These are phyloP conservation scores for Colletotrichum spinosum DNA, from an alignment of 2,329 filamentous ascomycete species.

Conservation along the genomic window DNA sequence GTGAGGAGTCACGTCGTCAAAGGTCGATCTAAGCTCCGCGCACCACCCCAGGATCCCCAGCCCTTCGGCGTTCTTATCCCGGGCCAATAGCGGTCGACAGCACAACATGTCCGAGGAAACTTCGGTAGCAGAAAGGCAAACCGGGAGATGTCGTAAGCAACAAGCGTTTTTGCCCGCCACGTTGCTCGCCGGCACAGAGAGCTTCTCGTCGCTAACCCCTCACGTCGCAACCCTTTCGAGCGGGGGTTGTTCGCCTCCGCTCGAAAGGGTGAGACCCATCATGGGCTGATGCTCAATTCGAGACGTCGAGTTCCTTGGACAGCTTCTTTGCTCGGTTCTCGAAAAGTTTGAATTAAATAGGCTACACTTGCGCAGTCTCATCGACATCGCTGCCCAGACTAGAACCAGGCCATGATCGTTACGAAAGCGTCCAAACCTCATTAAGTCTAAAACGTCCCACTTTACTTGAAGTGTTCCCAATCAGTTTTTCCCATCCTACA, in stretches of 20 bases:
- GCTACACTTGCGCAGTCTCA: too few relatives aligned
- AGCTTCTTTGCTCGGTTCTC: too few relatives aligned
- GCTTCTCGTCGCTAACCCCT: too few relatives aligned
- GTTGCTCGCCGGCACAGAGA: background rate
- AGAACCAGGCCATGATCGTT: conserved; percentile 21
- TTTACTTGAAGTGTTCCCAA: background rate
- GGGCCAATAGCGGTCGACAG: background rate
- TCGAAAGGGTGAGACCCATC: too few relatives aligned
- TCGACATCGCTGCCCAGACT: background rate
- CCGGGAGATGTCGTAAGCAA: conserved; percentile 12
- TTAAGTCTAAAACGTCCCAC: conserved; percentile 17
- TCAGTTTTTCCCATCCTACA: conserved; percentile 5
- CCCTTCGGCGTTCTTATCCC: too few relatives aligned
- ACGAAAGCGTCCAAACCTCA: conserved; percentile 15
- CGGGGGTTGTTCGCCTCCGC: too few relatives aligned
- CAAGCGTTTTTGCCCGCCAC: background rate
- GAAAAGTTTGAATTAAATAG: too few relatives aligned
- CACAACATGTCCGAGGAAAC: background rate
- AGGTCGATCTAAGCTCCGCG: background rate
- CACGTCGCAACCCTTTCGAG: too few relatives aligned
- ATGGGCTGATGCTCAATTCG: too few relatives aligned
- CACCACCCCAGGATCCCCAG: background rate
- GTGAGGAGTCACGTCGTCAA: background rate
- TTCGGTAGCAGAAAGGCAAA: conserved; percentile 2
- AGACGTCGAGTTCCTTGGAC: too few relatives aligned